Percentiles rank a stretch among this genome's conserved stretches.
Evolutionary conservation across 2,329 filamentous ascomycete genomes (phyloP).

Genomic region (Chlorencoelia australis): DNA sequence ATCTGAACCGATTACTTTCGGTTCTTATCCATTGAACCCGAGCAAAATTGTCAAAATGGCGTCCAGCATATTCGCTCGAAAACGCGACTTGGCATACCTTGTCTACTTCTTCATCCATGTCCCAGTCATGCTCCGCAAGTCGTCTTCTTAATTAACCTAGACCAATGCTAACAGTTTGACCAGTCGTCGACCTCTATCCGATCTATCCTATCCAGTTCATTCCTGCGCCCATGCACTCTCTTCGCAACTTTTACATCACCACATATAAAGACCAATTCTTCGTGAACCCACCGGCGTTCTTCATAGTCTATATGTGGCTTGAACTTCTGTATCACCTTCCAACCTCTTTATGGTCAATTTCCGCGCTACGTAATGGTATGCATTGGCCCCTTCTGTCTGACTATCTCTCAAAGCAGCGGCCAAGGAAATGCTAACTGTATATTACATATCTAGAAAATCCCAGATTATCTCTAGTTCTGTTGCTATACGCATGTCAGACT

Average conservation of each 20-base stretch:
- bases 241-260: constrained; percentile 47
- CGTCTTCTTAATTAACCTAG: too few relatives aligned
- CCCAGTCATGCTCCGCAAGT: constrained; percentile 49
- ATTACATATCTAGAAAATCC: constrained; percentile 37
- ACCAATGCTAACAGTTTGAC: constrained; percentile 8
- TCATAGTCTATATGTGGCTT: constrained; percentile 44
- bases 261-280: constrained; percentile 58
- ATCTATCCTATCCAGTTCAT: constrained; percentile 44
- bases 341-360: constrained; percentile 47
- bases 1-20: too few relatives aligned
- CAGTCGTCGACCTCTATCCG: constrained; percentile 51
- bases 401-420: background rate
- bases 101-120: constrained; percentile 53
- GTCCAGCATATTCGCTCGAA: constrained; percentile 21
- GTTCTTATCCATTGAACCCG: too few relatives aligned
- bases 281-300: constrained; percentile 47
- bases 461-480: constrained; percentile 46
- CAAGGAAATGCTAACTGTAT: constrained; percentile 3
- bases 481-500: constrained; percentile 49
- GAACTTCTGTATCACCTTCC: constrained; percentile 53
- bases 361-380: constrained; percentile 41
- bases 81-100: constrained; percentile 34
- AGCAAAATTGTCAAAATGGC: constrained; percentile 15
- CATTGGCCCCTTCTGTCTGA: background rate
- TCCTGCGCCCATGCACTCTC: constrained; percentile 35